Evolutionary conservation across 2,329 filamentous ascomycete species (phyloP), one percentile per base, ranked within the genome.

Genomic region (Xenoacremonium recifei): DNA sequence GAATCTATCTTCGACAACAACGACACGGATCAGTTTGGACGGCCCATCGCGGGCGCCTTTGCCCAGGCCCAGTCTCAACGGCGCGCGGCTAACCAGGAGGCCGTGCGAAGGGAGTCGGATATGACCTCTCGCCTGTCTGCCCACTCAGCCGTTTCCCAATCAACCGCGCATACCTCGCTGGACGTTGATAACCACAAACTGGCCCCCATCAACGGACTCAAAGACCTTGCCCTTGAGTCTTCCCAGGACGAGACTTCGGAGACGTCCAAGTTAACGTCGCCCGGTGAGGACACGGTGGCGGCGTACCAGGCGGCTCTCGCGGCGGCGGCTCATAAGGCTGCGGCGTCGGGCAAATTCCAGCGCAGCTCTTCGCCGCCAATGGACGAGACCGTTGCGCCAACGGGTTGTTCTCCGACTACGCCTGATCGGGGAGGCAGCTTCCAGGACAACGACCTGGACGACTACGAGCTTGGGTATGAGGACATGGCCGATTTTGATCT

Each of bases 291-390:
- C 21, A 45, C 57, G 20, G 66, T 71, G 42, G 81, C 82, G 31
- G 85, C 81, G 1, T 92, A 96, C 57, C 90, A 96, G 59, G 85
- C 85, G 39, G 89, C 90, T 1, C 73, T 97, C 4, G 89, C 89
- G 2, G 84, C 87, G 35, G 92, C 90, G 6, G 86, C 89, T 9
- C 84, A 85, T 47, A 77, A 85, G 59, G 89, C 90, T 5, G 85
- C 82, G 17, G 81, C 81, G 1, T 84, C 84, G 27, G 89, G 89
- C 3, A 84, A 87, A 42, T 92, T 95, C 53, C 72, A 79, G 13
- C 77, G 88, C 12, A 75, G 79, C 41, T 70, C 70, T 1, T 73
- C 72, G 12, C 70, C 74, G 7, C 54, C 66, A 1, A 61, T 61
- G 6, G 55, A 58, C 16, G 55, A 58, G 9, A 39, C 23, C 3